Percentiles rank a stretch among this genome's conserved stretches.
These are phyloP conservation scores for Infundibulicybe gibba DNA, from an alignment of 768 basidiomycete species.

Conservation along the genomic window DNA sequence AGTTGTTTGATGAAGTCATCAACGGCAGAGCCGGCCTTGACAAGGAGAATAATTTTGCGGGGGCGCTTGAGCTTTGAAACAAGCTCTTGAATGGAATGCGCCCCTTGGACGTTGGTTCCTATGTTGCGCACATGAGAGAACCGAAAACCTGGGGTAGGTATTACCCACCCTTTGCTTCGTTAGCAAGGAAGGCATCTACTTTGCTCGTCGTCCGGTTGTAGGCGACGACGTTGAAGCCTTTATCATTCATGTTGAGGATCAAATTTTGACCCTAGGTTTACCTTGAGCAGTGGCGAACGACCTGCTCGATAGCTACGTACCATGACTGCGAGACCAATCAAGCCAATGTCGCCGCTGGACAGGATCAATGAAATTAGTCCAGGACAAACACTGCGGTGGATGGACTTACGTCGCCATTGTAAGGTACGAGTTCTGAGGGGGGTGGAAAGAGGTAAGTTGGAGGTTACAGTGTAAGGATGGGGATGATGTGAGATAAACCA, in stretches of 20 bases:
- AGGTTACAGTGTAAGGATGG: slow-evolving; percentile 16
- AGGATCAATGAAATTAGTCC: too few species aligned
- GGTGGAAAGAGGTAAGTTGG: slow-evolving; percentile 24
- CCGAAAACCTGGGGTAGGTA: slow-evolving; percentile 7
- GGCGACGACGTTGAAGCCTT: slow-evolving; percentile 95
- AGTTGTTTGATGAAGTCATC: slow-evolving; percentile 94
- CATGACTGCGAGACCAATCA: slow-evolving; percentile 99
- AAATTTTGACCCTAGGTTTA: slow-evolving; percentile 83
- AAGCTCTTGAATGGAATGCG: slow-evolving; percentile 91
- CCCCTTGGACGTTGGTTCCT: slow-evolving; percentile 96
- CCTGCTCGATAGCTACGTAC: slow-evolving; percentile 39
- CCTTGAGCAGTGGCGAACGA: slow-evolving; percentile 12
- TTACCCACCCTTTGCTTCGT: slow-evolving; percentile 92
- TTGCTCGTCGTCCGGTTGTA: slow-evolving; percentile 98
- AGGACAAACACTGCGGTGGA: slow-evolving; percentile 28
- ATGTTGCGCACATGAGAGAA: slow-evolving; percentile 7
- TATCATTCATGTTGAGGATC: slow-evolving; percentile 99
- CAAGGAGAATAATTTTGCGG: slow-evolving; percentile 96
- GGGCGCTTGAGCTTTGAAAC: slow-evolving; percentile 89
- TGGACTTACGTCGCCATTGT: slow-evolving; percentile 15
- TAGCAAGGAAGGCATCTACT: slow-evolving; percentile 91
- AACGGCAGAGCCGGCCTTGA: slow-evolving; percentile 96
- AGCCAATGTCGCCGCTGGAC: slow-evolving; percentile 90
- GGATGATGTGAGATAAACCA: slow-evolving; percentile 8
- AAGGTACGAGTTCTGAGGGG: slow-evolving; percentile 28